Evolutionary conservation across 2,329 filamentous ascomycete species (phyloP).

Genomic region (Pseudogymnoascus sp.): DNA sequence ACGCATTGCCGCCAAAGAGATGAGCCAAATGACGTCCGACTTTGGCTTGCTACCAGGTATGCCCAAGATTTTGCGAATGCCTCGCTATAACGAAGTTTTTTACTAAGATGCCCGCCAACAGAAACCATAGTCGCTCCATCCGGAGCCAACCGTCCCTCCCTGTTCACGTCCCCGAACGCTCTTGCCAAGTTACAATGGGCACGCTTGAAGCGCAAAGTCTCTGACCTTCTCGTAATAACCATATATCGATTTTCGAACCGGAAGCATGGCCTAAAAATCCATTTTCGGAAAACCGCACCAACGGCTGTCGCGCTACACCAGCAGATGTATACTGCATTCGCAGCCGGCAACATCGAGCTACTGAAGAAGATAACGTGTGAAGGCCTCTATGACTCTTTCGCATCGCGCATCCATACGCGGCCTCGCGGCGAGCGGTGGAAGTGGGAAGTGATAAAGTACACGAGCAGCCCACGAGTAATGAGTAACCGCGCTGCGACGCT

Average conservation of each 20-base stretch:
- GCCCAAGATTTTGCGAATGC: background rate
- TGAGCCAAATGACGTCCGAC: slow-evolving; percentile 15
- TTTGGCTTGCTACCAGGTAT: slow-evolving; percentile 15
- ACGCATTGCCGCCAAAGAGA: slow-evolving; percentile 8
- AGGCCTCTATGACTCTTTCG: slow-evolving; percentile 43
- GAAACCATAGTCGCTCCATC: slow-evolving; percentile 31
- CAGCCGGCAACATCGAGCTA: slow-evolving; percentile 44
- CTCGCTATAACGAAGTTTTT: slow-evolving; percentile 15
- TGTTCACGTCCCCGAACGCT: slow-evolving; percentile 20
- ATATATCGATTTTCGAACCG: slow-evolving; percentile 10
- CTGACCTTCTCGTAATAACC: slow-evolving; percentile 19
- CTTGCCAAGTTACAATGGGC: slow-evolving; percentile 24
- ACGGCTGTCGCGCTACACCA: slow-evolving; percentile 51
- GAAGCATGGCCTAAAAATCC: slow-evolving; percentile 32
- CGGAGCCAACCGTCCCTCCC: slow-evolving; percentile 23
- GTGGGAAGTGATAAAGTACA: slow-evolving; percentile 50
- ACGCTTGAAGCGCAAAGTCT: slow-evolving; percentile 16
- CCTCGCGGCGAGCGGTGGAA: slow-evolving; percentile 32
- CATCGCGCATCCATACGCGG: slow-evolving; percentile 45
- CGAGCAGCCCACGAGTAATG: slow-evolving; percentile 28
- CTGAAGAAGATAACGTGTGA: slow-evolving; percentile 46
- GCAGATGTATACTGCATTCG: slow-evolving; percentile 53
- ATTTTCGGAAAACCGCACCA: slow-evolving; percentile 36
- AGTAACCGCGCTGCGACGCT: slow-evolving; percentile 45
- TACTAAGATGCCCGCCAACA: slow-evolving; percentile 18